Evolutionary conservation across 345 rosid genomes (phyloP), one percentile per base, ranked within the genome.

Genomic region (Corymbia maculata): DNA sequence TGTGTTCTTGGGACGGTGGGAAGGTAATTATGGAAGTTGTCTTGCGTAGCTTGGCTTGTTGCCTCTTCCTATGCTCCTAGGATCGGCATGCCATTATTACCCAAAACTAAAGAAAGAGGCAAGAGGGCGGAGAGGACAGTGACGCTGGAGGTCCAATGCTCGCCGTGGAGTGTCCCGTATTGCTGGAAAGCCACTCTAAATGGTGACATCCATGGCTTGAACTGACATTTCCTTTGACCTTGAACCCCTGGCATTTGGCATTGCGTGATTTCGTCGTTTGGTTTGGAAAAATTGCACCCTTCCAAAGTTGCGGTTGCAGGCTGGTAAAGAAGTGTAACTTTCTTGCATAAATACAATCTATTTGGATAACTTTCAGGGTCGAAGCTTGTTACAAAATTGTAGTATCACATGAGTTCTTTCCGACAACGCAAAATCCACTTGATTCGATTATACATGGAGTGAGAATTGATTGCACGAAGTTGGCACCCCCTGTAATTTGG

Each of bases 391-490:
- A 26, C 30, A 5, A 26, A 59, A 26, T 59, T 26, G 68, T 59
- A 59, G 68, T 59, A 21, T 55, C 4, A 9, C 26, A 90, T 97
- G 96, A 90, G 90, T 85, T 91, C 92, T 97, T 44, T 95, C 98
- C 85, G 95, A 95, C 86, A 95, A 96, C 87, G 97, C 96, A 7
- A 92, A 24, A 8, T 24, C 30, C 30, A 59, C 14, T 59, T 9
- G 66, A 59, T 59, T 24, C 7, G 9, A 59, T 59, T 59, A 64
- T 13, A 4, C 5, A 1, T 30, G 14, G 36, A 64, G 19, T 64
- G 36, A 64, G 75, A 64, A 64, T n/a, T n/a, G 17, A 64, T 36
- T 13, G 13, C 17, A 1, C 4, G 1, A n/a, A 64, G 17, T 5
- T 4, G 1, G 8, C 42, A n/a, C 17, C 42, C 13, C 42, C n/a